A percentile compares a stretch with the other conserved stretches of the same genome.
phyloP scores from a whole-genome alignment of 108 stramenopile species.

The Skeletonema menzelii region DNA sequence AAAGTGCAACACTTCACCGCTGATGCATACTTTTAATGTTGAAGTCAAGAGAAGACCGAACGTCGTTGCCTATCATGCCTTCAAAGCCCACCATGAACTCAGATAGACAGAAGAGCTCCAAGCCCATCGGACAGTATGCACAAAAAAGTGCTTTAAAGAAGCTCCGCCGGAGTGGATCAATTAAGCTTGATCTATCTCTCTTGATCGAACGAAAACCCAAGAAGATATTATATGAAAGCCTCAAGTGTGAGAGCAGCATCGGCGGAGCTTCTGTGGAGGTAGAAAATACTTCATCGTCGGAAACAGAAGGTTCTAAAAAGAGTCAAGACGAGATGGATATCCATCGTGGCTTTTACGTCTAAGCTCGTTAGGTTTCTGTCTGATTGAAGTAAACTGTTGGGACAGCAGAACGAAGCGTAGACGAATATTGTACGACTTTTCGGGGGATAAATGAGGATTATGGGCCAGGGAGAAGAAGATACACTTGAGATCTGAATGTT shows the following conservation, averaged over 20 bases:
- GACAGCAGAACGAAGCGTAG: neutral
- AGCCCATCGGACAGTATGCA: neutral
- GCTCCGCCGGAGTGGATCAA: neutral
- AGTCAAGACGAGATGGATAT: neutral
- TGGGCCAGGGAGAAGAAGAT: no score
- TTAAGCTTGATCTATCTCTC: no score
- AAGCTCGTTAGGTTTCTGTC: neutral
- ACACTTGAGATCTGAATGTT: no score
- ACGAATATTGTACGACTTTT: neutral
- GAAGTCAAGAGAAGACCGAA: neutral
- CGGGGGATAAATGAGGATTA: neutral
- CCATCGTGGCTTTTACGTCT: neutral
- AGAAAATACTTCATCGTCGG: neutral
- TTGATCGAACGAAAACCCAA: no score
- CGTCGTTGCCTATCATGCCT: neutral
- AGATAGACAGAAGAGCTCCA: neutral
- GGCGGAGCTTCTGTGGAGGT: neutral
- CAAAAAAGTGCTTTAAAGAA: neutral
- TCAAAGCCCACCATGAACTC: neutral
- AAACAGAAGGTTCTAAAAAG: neutral
- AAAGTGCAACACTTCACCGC: no score
- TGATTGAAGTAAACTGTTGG: neutral
- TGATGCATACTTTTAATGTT: no score
- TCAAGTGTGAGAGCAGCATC: neutral
- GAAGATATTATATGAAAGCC: neutral